Conservation (phyloP, 2,329 filamentous ascomycete genomes). For the Fusarium cicatricum region DNA sequence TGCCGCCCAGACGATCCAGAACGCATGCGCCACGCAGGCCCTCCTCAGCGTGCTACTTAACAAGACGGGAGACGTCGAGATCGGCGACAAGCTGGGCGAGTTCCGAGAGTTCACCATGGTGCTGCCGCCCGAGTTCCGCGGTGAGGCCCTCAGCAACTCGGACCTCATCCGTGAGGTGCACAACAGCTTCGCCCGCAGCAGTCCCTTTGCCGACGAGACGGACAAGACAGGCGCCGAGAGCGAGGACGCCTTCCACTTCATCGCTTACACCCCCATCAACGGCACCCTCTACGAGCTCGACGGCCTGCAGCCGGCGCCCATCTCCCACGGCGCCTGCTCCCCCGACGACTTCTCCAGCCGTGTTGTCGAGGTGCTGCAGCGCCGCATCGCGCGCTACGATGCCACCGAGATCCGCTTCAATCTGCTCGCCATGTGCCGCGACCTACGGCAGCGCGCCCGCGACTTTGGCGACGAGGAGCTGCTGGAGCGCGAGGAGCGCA, state of each 20-base stretch:
- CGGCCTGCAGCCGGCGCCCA: slow-evolving; percentile 90
- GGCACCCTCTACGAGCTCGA: slow-evolving; percentile 92
- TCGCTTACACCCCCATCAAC: slow-evolving; percentile 87
- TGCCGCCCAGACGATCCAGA: slow-evolving; percentile 96
- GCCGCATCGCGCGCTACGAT: slow-evolving; percentile 85
- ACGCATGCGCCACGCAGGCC: slow-evolving; percentile 96
- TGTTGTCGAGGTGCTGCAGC: slow-evolving; percentile 86
- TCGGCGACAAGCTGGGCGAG: slow-evolving; percentile 74
- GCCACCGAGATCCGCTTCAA: slow-evolving; percentile 93
- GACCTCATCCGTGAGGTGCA: slow-evolving; percentile 80
- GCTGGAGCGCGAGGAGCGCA: slow-evolving; percentile 81
- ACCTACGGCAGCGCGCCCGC: slow-evolving; percentile 77
- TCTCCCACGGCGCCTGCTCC: slow-evolving; percentile 81
- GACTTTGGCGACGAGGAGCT: slow-evolving; percentile 85
- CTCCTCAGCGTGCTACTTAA: slow-evolving; percentile 92
- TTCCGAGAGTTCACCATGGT: slow-evolving; percentile 90
- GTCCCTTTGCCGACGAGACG: slow-evolving; percentile 93
- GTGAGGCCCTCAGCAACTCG: slow-evolving; percentile 68
- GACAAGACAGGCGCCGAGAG: slow-evolving; percentile 66
- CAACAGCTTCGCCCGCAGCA: slow-evolving; percentile 88
- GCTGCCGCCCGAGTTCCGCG: slow-evolving; percentile 77
- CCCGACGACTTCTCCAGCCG: slow-evolving; percentile 77
- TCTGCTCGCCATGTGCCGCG: slow-evolving; percentile 88
- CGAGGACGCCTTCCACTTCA: slow-evolving; percentile 97
- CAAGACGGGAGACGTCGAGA: slow-evolving; percentile 73